Evolutionary conservation across 1,284 basidiomycete genomes (phyloP), one percentile per base, ranked within the genome.

Genomic region (Mycena sp.): DNA sequence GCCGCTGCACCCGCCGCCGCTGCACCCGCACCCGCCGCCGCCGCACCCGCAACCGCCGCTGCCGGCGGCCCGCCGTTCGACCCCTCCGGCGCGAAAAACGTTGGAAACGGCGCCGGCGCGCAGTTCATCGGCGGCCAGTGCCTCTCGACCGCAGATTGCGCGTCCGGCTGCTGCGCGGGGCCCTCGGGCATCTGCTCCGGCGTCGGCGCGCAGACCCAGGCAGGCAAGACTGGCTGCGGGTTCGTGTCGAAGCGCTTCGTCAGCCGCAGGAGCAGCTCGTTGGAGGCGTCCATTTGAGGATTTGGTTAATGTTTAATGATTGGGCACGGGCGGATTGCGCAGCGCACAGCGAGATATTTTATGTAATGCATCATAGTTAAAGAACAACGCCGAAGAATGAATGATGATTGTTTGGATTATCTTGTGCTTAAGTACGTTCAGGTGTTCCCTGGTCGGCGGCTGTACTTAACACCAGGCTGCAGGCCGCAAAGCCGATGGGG

Each of bases 131-230:
- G 32, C 14, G 32, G 32, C 7, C 32, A 49, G 46, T 49, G 46
- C 46, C 46, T 49, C n/a, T 19, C n/a, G 19, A 23, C 26, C 25
- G 46, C 46, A 12, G 46, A 49, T 23, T 49, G 46, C 25, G 46
- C 26, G 11, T 49, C 46, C 4, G 46, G 46, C 12, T 49, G 46
- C 46, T 49, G 46, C 30, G 46, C 46, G 9, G 46, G 46, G 3
- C 46, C 46, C 11, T 49, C 46, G 14, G 46, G 46, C 17, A 49
- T 49, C 46, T 49, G 46, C 46, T 49, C 46, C 17, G 46, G 46
- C 19, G 46, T 49, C 19, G 46, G 46, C n/a, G 46, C 46, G 11
- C 46, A 49, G 46, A 49, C 46, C 3, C 46, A 49, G n/a, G 46
- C 46, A 9, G 46, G 46, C 25, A 49, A 49, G 46, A 49, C 46